Conservation (phyloP, 192 early-diverging fungal genomes). For the Oehlia diaphana region DNA sequence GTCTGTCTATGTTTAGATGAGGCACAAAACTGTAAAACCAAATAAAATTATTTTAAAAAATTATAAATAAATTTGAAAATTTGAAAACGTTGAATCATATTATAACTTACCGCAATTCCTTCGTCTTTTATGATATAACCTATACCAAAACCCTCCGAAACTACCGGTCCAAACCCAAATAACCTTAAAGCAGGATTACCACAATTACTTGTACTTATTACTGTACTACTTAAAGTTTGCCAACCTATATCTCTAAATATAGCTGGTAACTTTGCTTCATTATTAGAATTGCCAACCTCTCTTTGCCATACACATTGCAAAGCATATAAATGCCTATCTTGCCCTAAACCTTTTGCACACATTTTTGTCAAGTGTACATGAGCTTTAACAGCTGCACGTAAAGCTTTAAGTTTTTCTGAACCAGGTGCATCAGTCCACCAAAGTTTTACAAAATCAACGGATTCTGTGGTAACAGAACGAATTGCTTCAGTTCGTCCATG, state of each 20-base stretch:
- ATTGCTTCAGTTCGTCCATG: conserved; percentile 86
- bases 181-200: conserved; percentile 66
- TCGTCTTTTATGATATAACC: conserved; percentile 72
- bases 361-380: conserved; percentile 68
- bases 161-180: conserved; percentile 82
- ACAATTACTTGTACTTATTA: conserved; percentile 73
- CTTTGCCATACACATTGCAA: conserved; percentile 64
- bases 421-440: conserved; percentile 58
- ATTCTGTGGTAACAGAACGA: conserved; percentile 66
- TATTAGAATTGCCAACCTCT: conserved; percentile 14
- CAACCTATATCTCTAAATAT: conserved; percentile 52
- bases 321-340: conserved; percentile 88
- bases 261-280: conserved; percentile 34
- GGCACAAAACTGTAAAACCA: conserved; percentile 38
- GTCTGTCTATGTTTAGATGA: conserved; percentile 55
- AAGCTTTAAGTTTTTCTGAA: conserved; percentile 42
- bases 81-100: background rate
- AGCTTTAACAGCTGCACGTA: conserved; percentile 60
- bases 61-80: background rate
- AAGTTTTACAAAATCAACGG: conserved; percentile 60
- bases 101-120: conserved; percentile 43
- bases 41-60: background rate
- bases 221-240: conserved; percentile 50
- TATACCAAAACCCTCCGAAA: conserved; percentile 80
- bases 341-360: conserved; percentile 74